Evolutionary conservation across 306 rosid species (phyloP).

Genomic region (Malus sylvestris): DNA sequence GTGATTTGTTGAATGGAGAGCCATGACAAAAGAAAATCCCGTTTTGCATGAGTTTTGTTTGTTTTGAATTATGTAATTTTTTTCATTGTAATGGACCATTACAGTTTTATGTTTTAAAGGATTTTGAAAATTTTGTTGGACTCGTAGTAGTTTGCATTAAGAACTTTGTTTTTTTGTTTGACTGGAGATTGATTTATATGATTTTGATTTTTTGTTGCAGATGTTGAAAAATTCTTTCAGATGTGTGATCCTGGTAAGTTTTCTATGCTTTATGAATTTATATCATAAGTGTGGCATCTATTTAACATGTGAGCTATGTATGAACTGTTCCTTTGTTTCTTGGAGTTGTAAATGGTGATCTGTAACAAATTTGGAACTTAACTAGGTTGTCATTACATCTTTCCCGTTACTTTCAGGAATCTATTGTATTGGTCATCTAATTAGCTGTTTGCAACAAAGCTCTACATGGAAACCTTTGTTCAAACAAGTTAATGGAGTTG

Average conservation of each 20-base stretch:
- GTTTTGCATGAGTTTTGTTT: background rate
- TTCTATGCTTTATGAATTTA: background rate
- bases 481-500: background rate
- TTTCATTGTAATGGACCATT: background rate
- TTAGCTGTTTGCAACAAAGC: background rate
- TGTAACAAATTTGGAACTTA: background rate
- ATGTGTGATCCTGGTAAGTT: conserved; percentile 84
- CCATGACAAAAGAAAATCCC: background rate
- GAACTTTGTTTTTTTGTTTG: background rate
- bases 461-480: background rate
- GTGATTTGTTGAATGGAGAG: background rate
- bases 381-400: background rate
- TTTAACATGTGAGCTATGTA: background rate
- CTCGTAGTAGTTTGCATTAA: background rate
- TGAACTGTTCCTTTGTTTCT: background rate
- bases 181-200: background rate
- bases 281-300: background rate
- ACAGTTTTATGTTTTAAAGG: background rate
- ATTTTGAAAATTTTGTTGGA: background rate
- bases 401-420: background rate
- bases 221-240: conserved; percentile 75
- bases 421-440: background rate
- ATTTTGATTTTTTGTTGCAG: conserved; percentile 43
- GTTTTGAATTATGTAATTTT: background rate
- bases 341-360: background rate